Percentiles rank a stretch among this genome's conserved stretches.
phyloP scores from a whole-genome alignment of 2,329 filamentous ascomycete species.

The Fusarium pilosicola region DNA sequence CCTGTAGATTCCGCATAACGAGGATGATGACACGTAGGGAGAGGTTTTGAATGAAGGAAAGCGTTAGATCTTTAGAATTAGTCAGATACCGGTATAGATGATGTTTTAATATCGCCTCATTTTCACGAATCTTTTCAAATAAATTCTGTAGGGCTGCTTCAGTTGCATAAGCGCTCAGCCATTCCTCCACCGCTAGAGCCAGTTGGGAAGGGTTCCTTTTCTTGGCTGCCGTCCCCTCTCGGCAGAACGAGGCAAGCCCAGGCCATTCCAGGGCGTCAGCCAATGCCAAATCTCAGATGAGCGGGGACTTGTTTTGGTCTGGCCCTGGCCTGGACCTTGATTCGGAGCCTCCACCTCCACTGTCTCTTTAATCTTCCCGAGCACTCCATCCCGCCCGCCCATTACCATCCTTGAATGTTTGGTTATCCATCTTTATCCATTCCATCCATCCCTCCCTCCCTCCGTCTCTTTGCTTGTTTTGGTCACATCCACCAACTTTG shows the following conservation, averaged over 20 bases:
- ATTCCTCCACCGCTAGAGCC: background rate
- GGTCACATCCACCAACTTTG: background rate
- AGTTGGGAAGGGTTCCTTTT: slow-evolving; percentile 7
- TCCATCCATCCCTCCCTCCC: slow-evolving; percentile 6
- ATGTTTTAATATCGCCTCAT: background rate
- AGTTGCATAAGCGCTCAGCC: slow-evolving; percentile 6
- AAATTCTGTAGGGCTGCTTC: background rate
- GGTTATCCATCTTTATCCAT: slow-evolving; percentile 8
- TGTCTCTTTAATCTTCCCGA: background rate
- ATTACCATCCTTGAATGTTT: slow-evolving; percentile 3
- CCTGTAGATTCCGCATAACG: background rate
- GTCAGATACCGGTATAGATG: fast-evolving
- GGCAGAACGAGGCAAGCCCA: slow-evolving; percentile 11
- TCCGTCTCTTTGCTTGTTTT: slow-evolving; percentile 1
- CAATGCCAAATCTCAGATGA: slow-evolving; percentile 1
- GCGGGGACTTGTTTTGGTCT: slow-evolving; percentile 21
- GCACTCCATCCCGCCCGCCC: background rate
- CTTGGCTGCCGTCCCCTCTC: slow-evolving; percentile 1
- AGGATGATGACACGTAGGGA: too few species aligned
- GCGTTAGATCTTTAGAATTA: fast-evolving
- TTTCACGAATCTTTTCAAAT: background rate
- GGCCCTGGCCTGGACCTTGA: slow-evolving; percentile 6
- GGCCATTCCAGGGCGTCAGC: slow-evolving; percentile 11
- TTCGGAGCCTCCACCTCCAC: slow-evolving; percentile 23
- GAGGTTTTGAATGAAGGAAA: too few species aligned